Evolutionary conservation across 352 stramenopile genomes (phyloP).

Genomic region (Stramenopiles sp.): DNA sequence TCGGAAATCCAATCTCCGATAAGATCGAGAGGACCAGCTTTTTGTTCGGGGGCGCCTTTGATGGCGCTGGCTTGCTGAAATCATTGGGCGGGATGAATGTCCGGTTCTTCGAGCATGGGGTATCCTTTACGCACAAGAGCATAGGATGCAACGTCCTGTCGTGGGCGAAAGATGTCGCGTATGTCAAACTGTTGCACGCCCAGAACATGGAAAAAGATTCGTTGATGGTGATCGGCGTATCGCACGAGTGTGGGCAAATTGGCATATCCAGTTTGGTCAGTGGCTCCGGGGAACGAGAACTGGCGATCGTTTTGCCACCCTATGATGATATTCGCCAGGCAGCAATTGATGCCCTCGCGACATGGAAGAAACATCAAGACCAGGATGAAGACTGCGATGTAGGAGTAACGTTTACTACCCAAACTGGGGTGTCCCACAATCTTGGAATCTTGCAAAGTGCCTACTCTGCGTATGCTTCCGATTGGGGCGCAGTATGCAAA

Average conservation of each 20-base stretch:
- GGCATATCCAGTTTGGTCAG: background rate
- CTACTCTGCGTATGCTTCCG: background rate
- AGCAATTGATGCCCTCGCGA: background rate
- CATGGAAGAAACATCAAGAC: background rate
- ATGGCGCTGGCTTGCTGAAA: background rate
- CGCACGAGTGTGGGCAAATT: background rate
- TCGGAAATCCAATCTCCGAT: background rate
- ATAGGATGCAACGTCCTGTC: background rate
- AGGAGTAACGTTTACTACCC: background rate
- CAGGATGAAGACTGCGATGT: background rate
- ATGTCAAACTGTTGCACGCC: background rate
- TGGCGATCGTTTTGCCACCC: background rate
- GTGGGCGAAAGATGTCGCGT: background rate
- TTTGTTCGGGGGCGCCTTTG: background rate
- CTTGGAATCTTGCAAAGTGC: background rate
- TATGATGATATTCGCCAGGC: background rate
- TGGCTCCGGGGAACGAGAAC: background rate
- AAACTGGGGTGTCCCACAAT: background rate
- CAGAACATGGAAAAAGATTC: background rate
- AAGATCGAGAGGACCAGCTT: background rate
- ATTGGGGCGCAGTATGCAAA: background rate
- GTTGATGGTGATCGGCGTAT: background rate
- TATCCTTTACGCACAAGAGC: background rate
- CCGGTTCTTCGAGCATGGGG: background rate
- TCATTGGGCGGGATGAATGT: background rate